A percentile compares a stretch with the other conserved stretches of the same genome.
These are phyloP conservation scores for Aphanomyces stellatus DNA, from an alignment of 352 stramenopile species.

Conservation along the genomic window DNA sequence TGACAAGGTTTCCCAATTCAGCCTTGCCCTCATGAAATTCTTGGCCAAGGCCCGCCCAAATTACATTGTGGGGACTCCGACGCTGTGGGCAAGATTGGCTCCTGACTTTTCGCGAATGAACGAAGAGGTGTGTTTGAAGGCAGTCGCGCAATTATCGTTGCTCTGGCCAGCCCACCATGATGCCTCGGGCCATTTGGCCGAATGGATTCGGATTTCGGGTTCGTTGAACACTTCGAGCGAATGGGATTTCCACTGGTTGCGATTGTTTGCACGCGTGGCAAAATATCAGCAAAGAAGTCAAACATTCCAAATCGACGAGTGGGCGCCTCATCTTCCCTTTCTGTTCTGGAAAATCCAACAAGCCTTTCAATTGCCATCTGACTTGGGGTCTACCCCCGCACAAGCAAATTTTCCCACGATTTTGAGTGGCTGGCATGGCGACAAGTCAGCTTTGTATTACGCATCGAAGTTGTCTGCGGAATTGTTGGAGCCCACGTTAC, in stretches of 20 bases:
- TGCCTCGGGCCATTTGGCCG: slow-evolving; percentile 28
- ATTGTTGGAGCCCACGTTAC: slow-evolving; percentile 25
- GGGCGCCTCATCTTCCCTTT: slow-evolving; percentile 39
- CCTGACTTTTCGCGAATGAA: slow-evolving; percentile 33
- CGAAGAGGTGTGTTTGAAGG: slow-evolving; percentile 48
- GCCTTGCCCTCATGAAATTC: slow-evolving; percentile 36
- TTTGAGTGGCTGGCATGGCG: slow-evolving; percentile 39
- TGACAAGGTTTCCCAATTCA: slow-evolving; percentile 29
- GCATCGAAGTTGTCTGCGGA: slow-evolving; percentile 48
- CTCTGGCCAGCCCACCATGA: slow-evolving; percentile 23
- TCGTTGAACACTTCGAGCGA: slow-evolving; percentile 38
- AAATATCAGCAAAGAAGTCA: slow-evolving; percentile 32
- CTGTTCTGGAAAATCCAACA: slow-evolving; percentile 62
- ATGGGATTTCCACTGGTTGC: slow-evolving; percentile 72
- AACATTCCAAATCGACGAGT: slow-evolving; percentile 19
- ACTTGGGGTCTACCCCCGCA: slow-evolving; percentile 54
- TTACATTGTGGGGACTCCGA: slow-evolving; percentile 27
- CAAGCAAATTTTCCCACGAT: slow-evolving; percentile 45
- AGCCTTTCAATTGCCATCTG: slow-evolving; percentile 46
- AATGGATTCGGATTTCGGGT: slow-evolving; percentile 55
- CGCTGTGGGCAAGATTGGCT: slow-evolving; percentile 42
- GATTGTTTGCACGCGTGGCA: slow-evolving; percentile 47
- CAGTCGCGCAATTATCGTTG: slow-evolving; percentile 51
- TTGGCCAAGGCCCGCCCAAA: slow-evolving; percentile 42
- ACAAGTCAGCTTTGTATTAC: slow-evolving; percentile 48